Base-by-base conservation (phyloP, 192 early-diverging fungal species). In the Coemansia sp. region DNA sequence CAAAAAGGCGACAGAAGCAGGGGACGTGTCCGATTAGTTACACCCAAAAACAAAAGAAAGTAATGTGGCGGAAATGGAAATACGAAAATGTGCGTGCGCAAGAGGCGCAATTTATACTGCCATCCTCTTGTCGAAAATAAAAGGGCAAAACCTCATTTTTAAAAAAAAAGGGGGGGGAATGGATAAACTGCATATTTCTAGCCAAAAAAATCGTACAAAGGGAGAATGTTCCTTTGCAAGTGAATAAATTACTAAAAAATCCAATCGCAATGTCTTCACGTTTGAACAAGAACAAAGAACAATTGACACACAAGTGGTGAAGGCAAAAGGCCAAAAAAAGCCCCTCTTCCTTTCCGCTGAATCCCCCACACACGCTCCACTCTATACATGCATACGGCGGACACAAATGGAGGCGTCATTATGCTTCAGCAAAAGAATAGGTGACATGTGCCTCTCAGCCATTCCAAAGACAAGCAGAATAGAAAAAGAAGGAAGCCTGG, bases 361-460 rank as follows among this genome's bases (percentile, higher is more conserved):
- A 54, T 10, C 19, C 20, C 51, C 51, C 50, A 12, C 51, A 25
- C 25, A 25, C 25, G 25, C 25, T 25, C 25, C 25, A 54, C 51
- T 54, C 51, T 54, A 54, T 54, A 54, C 25, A 54, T 54, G 51
- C 51, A 54, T 54, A 22, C 20, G 25, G 9, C 22, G 51, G 51
- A 8, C 20, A 54, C 19, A 25, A 50, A 54, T 54, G 22, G 51
- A 54, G 51, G 51, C 51, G 51, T 54, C 20, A 17, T 17, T 50
- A 16, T 50, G 46, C 14, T 50, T 50, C n/a, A 17, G 51, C 51
- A 54, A 20, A 54, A 8, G 25, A 54, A 25, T 25, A 22, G 51
- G 25, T 17, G 6, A 19, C 51, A 54, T 54, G 51, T 54, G 51
- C 51, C 14, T 20, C 22, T 25, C 48, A n/a, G 51, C 11, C 22